phyloP scores from a whole-genome alignment of 768 basidiomycete species.

The Lepiota brunneoincarnata region DNA sequence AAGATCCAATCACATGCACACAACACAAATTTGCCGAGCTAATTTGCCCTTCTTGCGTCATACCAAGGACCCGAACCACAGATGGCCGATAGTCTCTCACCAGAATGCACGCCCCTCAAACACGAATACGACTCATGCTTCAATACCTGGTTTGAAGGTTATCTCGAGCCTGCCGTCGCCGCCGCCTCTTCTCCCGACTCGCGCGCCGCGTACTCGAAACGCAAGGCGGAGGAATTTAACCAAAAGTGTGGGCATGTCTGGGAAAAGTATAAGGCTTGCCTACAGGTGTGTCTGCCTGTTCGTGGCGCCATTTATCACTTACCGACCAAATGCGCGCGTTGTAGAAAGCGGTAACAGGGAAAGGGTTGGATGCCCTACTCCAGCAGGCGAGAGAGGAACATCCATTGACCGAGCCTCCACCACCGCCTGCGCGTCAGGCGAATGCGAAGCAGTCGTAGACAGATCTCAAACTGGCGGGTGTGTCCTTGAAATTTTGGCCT shows the following conservation, averaged over 20 bases:
- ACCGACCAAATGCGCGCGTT: not conserved
- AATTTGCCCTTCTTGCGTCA: not conserved
- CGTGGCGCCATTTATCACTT: not conserved
- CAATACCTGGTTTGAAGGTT: constrained; percentile 97
- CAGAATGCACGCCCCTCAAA: constrained; percentile 88
- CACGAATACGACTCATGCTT: constrained; percentile 91
- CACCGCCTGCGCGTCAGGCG: constrained; percentile 19
- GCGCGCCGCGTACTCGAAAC: constrained; percentile 60
- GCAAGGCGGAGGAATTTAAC: constrained; percentile 88
- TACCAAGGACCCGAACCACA: no score
- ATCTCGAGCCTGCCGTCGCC: constrained; percentile 77
- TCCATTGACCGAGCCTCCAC: constrained; percentile 61
- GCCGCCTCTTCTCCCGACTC: constrained; percentile 36
- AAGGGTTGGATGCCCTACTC: constrained; percentile 71
- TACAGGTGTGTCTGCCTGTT: constrained; percentile 58
- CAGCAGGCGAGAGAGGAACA: constrained; percentile 81
- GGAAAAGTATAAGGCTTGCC: constrained; percentile 75
- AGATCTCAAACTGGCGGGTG: not conserved
- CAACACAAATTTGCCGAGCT: not conserved
- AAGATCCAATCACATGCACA: not conserved
- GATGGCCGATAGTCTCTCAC: constrained; percentile 81
- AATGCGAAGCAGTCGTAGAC: not conserved
- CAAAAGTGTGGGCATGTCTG: constrained; percentile 81
- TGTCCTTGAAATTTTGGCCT: no score
- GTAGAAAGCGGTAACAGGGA: constrained; percentile 78